A percentile compares a stretch with the other conserved stretches of the same genome.
Conservation (phyloP, 148 eudicot genomes). For the Oxyria digyna region DNA sequence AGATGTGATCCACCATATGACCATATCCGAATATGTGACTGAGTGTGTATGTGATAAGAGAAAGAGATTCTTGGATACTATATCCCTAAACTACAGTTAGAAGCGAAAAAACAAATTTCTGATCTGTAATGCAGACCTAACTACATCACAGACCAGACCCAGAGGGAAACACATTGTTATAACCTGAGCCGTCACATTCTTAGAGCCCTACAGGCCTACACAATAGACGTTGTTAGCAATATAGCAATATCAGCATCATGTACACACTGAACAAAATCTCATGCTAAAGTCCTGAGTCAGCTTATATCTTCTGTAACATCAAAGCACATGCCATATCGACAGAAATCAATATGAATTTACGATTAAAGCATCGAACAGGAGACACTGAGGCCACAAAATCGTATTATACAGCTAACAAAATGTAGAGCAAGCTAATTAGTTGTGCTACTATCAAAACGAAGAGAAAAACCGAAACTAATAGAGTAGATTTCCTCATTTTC, state of each 20-base stretch:
- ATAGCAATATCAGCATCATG: background rate
- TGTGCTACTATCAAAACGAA: background rate
- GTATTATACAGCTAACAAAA: background rate
- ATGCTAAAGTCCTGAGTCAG: background rate
- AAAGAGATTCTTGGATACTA: background rate
- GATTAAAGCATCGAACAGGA: background rate
- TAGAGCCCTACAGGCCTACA: too few species aligned
- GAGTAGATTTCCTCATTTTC: background rate
- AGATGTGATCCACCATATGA: background rate
- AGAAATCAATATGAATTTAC: background rate
- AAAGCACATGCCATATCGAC: background rate
- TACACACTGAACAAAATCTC: too few species aligned
- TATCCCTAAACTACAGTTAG: background rate
- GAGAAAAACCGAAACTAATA: background rate
- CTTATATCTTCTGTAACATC: background rate
- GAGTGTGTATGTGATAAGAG: background rate
- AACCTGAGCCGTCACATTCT: too few species aligned
- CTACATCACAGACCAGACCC: background rate
- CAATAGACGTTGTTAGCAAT: too few species aligned
- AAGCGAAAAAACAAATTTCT: too few species aligned
- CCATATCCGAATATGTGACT: background rate
- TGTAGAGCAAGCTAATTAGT: background rate
- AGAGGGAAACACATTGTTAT: background rate
- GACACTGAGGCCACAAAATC: background rate
- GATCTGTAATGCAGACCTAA: background rate